phyloP scores from a whole-genome alignment of 805 yeast species.

The Yamadazyma takamatsuzukensis region DNA sequence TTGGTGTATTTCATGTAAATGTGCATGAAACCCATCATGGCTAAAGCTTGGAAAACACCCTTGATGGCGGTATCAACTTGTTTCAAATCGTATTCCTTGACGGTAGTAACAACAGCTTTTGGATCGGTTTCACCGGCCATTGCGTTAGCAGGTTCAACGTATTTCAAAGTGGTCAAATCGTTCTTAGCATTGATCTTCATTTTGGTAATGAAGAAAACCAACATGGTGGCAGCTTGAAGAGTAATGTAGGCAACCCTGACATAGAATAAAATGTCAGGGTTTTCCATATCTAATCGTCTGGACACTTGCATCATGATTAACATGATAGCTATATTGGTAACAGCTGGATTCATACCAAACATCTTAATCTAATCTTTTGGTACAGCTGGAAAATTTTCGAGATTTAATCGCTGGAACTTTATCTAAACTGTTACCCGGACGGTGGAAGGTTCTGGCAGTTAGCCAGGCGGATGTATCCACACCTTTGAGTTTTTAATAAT shows the following conservation, averaged over 20 bases:
- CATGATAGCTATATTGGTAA: conserved; percentile 84
- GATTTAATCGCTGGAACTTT: no score
- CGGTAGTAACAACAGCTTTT: conserved; percentile 82
- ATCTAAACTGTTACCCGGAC: no score
- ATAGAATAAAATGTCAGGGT: conserved; percentile 67
- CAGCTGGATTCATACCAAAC: conserved; percentile 74
- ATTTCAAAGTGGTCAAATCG: conserved; percentile 89
- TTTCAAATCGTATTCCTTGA: conserved; percentile 88
- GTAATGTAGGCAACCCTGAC: conserved; percentile 71
- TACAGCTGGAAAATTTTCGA: not conserved
- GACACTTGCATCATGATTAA: conserved; percentile 95
- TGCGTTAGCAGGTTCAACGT: conserved; percentile 79
- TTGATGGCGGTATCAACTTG: conserved; percentile 79
- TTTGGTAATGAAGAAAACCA: conserved; percentile 64
- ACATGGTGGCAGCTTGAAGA: conserved; percentile 62
- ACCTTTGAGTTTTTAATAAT: no score
- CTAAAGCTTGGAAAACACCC: conserved; percentile 81
- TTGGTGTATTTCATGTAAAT: conserved; percentile 95
- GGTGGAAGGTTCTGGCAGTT: no score
- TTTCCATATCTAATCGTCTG: conserved; percentile 82
- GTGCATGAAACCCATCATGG: conserved; percentile 99
- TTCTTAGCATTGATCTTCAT: conserved; percentile 65
- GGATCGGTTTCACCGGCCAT: conserved; percentile 72
- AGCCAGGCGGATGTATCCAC: no score
- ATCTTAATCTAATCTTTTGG: no score